These are phyloP conservation scores for Pythium dissimile DNA, from an alignment of 352 stramenopile species.

Conservation along the genomic window DNA sequence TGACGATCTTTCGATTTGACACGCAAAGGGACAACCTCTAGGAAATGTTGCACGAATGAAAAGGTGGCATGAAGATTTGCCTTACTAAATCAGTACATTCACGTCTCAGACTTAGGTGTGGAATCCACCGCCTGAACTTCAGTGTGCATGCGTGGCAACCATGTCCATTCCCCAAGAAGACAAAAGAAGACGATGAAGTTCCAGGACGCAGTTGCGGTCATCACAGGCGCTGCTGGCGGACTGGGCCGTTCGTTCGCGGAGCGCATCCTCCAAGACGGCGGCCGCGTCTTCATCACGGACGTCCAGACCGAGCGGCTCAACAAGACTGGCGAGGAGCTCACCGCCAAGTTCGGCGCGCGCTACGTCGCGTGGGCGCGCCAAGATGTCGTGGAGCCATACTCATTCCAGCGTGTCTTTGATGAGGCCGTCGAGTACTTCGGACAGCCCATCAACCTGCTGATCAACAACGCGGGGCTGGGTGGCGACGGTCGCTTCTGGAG, in stretches of 20 bases:
- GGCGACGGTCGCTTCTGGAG: slow-evolving; percentile 48
- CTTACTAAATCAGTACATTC: no score
- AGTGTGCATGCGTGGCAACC: no score
- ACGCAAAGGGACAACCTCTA: slow-evolving; percentile 8
- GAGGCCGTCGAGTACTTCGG: slow-evolving; percentile 59
- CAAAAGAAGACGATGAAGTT: slow-evolving; percentile 74
- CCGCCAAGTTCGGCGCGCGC: slow-evolving; percentile 40
- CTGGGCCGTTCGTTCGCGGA: slow-evolving; percentile 68
- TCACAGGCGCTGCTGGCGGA: slow-evolving; percentile 63
- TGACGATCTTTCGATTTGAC: slow-evolving; percentile 10
- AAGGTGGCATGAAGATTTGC: no score
- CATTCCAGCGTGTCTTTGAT: slow-evolving; percentile 60
- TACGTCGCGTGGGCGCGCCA: slow-evolving; percentile 65
- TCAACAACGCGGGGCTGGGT: slow-evolving; percentile 79
- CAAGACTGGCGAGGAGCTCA: slow-evolving; percentile 51
- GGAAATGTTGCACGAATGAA: neutral
- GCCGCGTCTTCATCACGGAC: slow-evolving; percentile 76
- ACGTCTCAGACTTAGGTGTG: no score
- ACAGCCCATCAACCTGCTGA: slow-evolving; percentile 59
- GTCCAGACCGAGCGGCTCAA: slow-evolving; percentile 60
- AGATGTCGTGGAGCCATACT: slow-evolving; percentile 63
- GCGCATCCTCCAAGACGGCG: slow-evolving; percentile 41
- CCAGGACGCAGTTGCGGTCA: slow-evolving; percentile 56
- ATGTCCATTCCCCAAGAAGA: no score
- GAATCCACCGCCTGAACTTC: no score